Evolutionary conservation across 164 flowering plant genomes (phyloP).

Genomic region (Aristolochia contorta): DNA sequence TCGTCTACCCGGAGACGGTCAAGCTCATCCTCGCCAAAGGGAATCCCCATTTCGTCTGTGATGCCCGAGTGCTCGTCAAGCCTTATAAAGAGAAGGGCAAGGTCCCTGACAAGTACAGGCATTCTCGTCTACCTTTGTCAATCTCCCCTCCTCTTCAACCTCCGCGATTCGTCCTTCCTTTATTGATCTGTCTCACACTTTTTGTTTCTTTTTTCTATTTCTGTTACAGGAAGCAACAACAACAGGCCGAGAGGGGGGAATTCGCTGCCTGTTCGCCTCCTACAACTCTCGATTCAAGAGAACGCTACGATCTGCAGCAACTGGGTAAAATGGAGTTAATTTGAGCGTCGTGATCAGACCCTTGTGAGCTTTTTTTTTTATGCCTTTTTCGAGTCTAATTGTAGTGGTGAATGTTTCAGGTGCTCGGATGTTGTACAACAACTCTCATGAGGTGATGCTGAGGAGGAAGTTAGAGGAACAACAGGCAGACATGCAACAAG

Average conservation of each 20-base stretch:
- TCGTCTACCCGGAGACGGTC: conserved; percentile 85
- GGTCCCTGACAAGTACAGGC: conserved; percentile 67
- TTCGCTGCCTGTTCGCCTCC: conserved; percentile 59
- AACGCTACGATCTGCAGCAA: conserved; percentile 53
- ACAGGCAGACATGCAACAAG: conserved; percentile 72
- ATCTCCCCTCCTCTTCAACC: too few relatives aligned
- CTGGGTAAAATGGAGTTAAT: conserved; percentile 42
- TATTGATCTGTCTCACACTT: background rate
- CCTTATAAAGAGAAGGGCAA: conserved; percentile 99
- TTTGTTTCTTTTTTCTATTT: background rate
- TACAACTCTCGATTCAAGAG: conserved; percentile 66
- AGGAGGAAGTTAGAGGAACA: conserved; percentile 67
- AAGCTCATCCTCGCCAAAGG: conserved; percentile 87
- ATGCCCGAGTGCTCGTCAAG: conserved; percentile 94
- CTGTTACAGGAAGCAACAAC: conserved; percentile 51
- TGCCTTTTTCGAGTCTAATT: background rate
- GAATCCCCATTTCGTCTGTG: conserved; percentile 96
- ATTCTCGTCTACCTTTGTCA: conserved; percentile 2
- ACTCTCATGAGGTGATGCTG: conserved; percentile 51
- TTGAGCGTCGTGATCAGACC: too few relatives aligned
- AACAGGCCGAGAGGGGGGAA: conserved; percentile 55
- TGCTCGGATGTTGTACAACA: conserved; percentile 56
- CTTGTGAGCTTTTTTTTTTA: too few relatives aligned
- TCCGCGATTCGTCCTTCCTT: background rate
- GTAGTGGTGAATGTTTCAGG: conserved; percentile 19